Evolutionary conservation across 116 monocot genomes (phyloP).

Genomic region (Thalassia testudinum): DNA sequence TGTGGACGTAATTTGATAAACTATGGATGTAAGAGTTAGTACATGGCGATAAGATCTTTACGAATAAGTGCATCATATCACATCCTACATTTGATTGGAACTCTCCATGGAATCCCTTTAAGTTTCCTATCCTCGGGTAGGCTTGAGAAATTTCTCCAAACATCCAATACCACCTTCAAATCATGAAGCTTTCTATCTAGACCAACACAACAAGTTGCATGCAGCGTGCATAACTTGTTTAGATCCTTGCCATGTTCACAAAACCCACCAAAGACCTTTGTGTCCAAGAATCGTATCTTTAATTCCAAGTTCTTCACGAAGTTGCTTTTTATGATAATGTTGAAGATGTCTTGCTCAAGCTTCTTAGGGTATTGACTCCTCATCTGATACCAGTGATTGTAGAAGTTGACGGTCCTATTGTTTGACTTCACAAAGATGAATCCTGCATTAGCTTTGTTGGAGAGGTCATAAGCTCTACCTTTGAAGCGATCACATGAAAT

Average conservation of each 20-base stretch:
- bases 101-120: too few species aligned
- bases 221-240: not conserved
- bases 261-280: not conserved
- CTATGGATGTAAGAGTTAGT: too few species aligned
- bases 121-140: too few species aligned
- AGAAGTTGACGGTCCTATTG: not conserved
- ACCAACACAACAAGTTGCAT: not conserved
- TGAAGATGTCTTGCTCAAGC: not conserved
- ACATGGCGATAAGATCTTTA: too few species aligned
- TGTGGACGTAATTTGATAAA: too few species aligned
- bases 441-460: not conserved
- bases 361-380: not conserved
- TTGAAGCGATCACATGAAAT: not conserved
- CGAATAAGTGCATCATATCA: too few species aligned
- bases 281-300: not conserved
- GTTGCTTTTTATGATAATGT: not conserved
- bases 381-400: not conserved
- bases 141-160: too few species aligned
- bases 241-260: not conserved
- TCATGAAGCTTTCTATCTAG: not conserved
- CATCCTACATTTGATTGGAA: too few species aligned
- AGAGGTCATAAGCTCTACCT: not conserved
- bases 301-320: not conserved
- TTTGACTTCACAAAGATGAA: not conserved
- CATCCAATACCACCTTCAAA: not conserved